Evolutionary conservation across 2,329 filamentous ascomycete species (phyloP), one percentile per base, ranked within the genome.

Genomic region (Diplodia intermedia): DNA sequence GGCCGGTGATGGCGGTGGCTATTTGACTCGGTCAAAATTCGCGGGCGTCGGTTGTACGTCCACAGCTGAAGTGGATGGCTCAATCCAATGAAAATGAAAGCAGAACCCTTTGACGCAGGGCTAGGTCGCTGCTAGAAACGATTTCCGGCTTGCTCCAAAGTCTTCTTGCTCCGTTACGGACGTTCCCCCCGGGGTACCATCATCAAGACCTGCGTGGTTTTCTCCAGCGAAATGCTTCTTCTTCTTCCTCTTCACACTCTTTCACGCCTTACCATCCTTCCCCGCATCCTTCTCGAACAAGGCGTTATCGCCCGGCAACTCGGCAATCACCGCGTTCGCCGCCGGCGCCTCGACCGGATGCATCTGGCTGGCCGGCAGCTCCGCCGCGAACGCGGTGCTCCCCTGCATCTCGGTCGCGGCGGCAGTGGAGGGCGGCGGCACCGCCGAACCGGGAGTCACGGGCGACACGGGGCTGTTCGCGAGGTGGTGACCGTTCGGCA

Each of bases 381-480:
- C 55, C 5, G 55, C 11, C n/a, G 55, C 55, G 23, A 29, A 60
- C 12, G 36, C 36, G 4, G 38, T 47, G 38, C 55, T 60, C 18
- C 11, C 55, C 5, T 36, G 36, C 55, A 47, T 29, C 12, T 60
- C 55, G 6, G 38, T 12, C 12, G 31, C 20, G 6, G 26, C 20
- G 6, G 26, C 31, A 12, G 52, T 54, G 3, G 52, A 54, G 14
- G 52, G 14, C 12, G 52, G 18, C 11, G 18, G 1, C 23, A 4
- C 29, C 12, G 29, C 14, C 23, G 38, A 31, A 5, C 5, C 55
- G 3, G 36, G 55, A 18, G 55, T 18, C 11, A 60, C 23, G 23
- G 55, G 55, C 36, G 55, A 60, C 20, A 47, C 55, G 2, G 55
- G 55, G 55, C 55, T 60, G 20, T 43, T 43, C 55, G 55, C 36